Evolutionary conservation across 75 land plant species (phyloP).

Genomic region (Gnetum montanum): DNA sequence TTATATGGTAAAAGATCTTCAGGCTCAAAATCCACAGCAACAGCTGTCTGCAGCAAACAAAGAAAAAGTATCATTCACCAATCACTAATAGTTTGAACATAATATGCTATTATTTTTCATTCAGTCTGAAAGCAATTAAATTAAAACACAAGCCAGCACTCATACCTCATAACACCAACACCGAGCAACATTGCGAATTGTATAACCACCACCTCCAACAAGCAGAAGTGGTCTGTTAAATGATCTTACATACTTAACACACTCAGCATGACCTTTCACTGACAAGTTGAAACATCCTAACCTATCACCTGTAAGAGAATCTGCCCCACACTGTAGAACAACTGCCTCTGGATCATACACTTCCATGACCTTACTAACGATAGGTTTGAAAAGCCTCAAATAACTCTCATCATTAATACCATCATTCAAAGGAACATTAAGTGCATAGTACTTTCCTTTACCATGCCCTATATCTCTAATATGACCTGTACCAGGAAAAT

Average conservation of each 20-base stretch:
- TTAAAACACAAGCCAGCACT: too few species aligned
- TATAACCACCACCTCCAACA: conserved; percentile 35
- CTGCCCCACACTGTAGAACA: conserved; percentile 39
- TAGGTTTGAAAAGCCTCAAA: conserved; percentile 20
- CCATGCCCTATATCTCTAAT: conserved; percentile 25
- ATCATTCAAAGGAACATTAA: conserved; percentile 36
- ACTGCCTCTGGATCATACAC: conserved; percentile 31
- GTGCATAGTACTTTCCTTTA: conserved; percentile 30
- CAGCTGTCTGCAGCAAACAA: conserved; percentile 47
- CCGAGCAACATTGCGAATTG: conserved; percentile 33
- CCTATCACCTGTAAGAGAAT: conserved; percentile 31
- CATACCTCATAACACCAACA: conserved; percentile 39
- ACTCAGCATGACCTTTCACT: conserved; percentile 30
- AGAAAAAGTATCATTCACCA: neutral
- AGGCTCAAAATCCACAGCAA: conserved; percentile 58
- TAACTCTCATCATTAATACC: conserved; percentile 41
- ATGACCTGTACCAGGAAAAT: conserved; percentile 39
- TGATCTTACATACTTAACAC: conserved; percentile 21
- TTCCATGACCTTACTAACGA: conserved; percentile 36
- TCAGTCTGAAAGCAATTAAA: too few species aligned
- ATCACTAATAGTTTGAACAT: too few species aligned
- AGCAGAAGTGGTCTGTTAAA: conserved; percentile 30
- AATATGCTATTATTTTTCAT: too few species aligned
- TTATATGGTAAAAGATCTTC: conserved; percentile 54
- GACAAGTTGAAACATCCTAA: conserved; percentile 36